A percentile compares a stretch with the other conserved stretches of the same genome.
Conservation (phyloP, 2,329 filamentous ascomycete species). For the Teratosphaeriaceae sp. region DNA sequence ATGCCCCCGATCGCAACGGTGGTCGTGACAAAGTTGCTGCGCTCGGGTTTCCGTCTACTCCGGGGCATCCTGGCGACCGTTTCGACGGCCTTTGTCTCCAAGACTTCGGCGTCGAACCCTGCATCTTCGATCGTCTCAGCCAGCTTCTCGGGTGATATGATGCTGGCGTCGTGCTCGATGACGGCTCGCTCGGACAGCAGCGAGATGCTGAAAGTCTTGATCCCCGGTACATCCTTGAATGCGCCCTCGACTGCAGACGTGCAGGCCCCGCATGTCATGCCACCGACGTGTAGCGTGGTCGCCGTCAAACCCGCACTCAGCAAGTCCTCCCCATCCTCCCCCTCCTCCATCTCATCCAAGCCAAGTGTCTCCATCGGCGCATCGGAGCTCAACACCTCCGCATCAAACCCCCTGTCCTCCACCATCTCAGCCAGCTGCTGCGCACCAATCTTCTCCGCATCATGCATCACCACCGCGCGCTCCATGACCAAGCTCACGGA, state of each 20-base stretch:
- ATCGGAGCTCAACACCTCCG: constrained; percentile 44
- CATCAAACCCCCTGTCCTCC: constrained; percentile 88
- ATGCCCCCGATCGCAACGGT: constrained; percentile 91
- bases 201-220: constrained; percentile 83
- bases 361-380: constrained; percentile 16
- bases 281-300: constrained; percentile 83
- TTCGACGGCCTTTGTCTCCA: constrained; percentile 58
- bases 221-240: constrained; percentile 74
- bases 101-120: constrained; percentile 80
- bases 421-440: constrained; percentile 77
- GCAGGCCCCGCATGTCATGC: constrained; percentile 85
- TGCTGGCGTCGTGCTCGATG: constrained; percentile 74
- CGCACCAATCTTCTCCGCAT: constrained; percentile 66
- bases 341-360: constrained; percentile 19
- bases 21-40: constrained; percentile 53
- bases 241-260: constrained; percentile 92
- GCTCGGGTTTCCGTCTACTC: constrained; percentile 33
- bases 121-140: constrained; percentile 84
- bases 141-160: constrained; percentile 67
- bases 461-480: constrained; percentile 84
- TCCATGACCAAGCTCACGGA: constrained; percentile 95
- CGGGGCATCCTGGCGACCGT: constrained; percentile 23
- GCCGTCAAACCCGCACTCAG: constrained; percentile 64
- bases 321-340: constrained; percentile 11
- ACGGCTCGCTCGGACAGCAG: constrained; percentile 96